Evolutionary conservation across 176 grass and related monocot genomes (phyloP).

Genomic region (Carex kokanica): DNA sequence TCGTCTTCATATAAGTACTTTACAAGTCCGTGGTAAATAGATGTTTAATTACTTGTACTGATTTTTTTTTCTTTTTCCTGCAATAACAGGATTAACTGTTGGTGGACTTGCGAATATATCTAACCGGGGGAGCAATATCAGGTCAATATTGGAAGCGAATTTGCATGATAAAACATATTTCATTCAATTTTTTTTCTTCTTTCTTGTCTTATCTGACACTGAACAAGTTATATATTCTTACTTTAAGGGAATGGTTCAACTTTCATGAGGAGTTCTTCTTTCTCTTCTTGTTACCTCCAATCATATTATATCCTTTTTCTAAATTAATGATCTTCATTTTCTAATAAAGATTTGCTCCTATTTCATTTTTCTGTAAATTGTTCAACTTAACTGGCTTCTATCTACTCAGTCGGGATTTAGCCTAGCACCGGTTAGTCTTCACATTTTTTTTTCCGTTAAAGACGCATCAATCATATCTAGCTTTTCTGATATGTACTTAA

Average conservation of each 20-base stretch:
- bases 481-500: background rate
- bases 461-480: background rate
- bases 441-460: slow-evolving; percentile 22
- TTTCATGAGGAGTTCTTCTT: slow-evolving; percentile 94
- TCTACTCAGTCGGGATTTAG: slow-evolving; percentile 82
- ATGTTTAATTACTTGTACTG: background rate
- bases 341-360: background rate
- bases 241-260: slow-evolving; percentile 88
- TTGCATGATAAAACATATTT: background rate
- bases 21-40: background rate
- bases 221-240: slow-evolving; percentile 3
- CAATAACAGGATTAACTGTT: slow-evolving; percentile 65
- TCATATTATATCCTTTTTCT: slow-evolving; percentile 94
- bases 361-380: slow-evolving; percentile 20
- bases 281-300: slow-evolving; percentile 90
- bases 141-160: slow-evolving; percentile 38
- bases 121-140: slow-evolving; percentile 69
- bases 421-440: slow-evolving; percentile 69
- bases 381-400: slow-evolving; percentile 62
- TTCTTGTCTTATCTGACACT: slow-evolving; percentile 13
- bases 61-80: slow-evolving; percentile 16
- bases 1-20: background rate
- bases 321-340: slow-evolving; percentile 19
- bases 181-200: slow-evolving; percentile 9
- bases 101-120: slow-evolving; percentile 87